Evolutionary conservation across 1,284 basidiomycete species (phyloP).

Genomic region (Apiotrichum mycotoxinovorans): DNA sequence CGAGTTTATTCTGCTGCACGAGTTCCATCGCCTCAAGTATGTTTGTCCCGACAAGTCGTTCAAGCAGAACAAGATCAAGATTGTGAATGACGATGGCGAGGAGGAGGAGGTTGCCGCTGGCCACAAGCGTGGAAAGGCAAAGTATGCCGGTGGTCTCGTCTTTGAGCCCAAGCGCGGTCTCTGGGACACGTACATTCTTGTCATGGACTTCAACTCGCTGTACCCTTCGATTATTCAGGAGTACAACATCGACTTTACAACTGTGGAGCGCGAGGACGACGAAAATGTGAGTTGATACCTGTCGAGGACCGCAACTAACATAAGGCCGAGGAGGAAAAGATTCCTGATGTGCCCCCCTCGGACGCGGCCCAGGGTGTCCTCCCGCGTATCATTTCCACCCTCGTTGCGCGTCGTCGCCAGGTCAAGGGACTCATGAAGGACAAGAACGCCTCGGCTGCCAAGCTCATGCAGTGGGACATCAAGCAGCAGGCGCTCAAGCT

Average conservation of each 20-base stretch:
- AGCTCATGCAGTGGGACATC: conserved; percentile 90
- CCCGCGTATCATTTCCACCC: conserved; percentile 89
- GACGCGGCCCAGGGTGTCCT: conserved; percentile 80
- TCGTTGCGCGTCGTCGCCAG: conserved; percentile 81
- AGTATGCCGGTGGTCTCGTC: conserved; percentile 97
- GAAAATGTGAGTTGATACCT: conserved; percentile 55
- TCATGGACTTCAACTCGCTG: conserved; percentile 99
- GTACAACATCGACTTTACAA: conserved; percentile 99
- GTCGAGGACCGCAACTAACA: neutral
- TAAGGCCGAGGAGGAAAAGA: conserved; percentile 65
- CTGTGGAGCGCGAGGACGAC: conserved; percentile 68
- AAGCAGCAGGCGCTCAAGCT: conserved; percentile 96
- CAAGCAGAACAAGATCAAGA: conserved; percentile 54
- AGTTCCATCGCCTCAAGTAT: conserved; percentile 95
- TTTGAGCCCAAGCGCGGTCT: conserved; percentile 95
- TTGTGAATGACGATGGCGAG: conserved; percentile 49
- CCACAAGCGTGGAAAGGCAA: conserved; percentile 76
- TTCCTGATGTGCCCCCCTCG: conserved; percentile 79
- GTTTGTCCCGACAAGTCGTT: conserved; percentile 95
- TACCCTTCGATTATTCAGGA: conserved; percentile 99
- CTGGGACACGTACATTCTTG: conserved; percentile 95
- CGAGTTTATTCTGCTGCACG: conserved; percentile 97
- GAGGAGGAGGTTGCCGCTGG: conserved; percentile 59
- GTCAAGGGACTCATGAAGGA: conserved; percentile 98
- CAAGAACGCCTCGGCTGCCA: conserved; percentile 66